Conservation (phyloP, 306 rosid genomes). For the Leucaena leucocephala region DNA sequence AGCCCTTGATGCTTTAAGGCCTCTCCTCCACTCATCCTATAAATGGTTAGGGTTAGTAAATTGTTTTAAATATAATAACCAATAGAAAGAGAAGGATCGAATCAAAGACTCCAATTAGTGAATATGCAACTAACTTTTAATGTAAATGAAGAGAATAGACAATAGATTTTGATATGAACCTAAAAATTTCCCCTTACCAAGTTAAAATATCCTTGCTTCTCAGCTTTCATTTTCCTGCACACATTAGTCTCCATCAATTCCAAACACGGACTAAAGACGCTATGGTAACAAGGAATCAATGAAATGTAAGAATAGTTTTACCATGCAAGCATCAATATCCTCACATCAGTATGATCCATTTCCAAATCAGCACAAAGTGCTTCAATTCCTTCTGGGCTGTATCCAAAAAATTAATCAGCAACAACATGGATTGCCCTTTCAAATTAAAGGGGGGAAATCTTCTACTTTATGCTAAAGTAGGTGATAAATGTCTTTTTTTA, state of each 20-base stretch:
- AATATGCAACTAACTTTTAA: conserved; percentile 18
- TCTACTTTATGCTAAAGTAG: conserved; percentile 13
- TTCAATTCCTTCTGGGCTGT: conserved; percentile 98
- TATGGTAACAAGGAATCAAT: conserved; percentile 34
- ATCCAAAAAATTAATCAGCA: conserved; percentile 38
- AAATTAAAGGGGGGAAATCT: neutral
- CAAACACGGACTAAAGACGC: conserved; percentile 32
- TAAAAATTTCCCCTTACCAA: conserved; percentile 58
- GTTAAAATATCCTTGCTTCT: conserved; percentile 94
- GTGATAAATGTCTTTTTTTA: neutral
- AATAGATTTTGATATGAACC: conserved; percentile 31
- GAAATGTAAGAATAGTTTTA: conserved; percentile 48
- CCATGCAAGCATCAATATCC: conserved; percentile 99
- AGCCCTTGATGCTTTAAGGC: conserved; percentile 84
- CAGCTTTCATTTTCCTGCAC: conserved; percentile 93
- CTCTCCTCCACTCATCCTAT: conserved; percentile 98
- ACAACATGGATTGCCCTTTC: neutral
- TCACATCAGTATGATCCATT: conserved; percentile 85
- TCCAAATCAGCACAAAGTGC: conserved; percentile 92
- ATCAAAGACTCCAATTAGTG: conserved; percentile 1
- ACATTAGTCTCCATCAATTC: conserved; percentile 48
- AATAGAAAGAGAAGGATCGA: conserved; percentile 12
- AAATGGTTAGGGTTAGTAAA: conserved; percentile 31
- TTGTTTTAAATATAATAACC: conserved; percentile 32
- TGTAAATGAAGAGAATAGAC: conserved; percentile 10